phyloP scores from a whole-genome alignment of 257 asterid genomes.

The Avicennia marina region DNA sequence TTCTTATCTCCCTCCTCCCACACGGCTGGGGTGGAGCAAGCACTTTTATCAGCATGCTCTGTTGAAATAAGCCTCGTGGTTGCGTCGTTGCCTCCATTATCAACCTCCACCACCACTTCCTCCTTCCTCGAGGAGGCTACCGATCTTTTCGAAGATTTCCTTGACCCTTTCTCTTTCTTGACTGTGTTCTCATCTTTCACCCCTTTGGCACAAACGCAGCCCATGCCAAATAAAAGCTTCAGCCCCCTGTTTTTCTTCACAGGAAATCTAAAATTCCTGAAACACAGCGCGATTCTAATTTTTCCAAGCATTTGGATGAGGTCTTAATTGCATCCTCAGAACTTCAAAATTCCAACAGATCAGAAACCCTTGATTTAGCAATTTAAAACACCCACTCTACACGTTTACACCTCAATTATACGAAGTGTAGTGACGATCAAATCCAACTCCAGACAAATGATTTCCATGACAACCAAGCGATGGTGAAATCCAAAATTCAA shows the following conservation, averaged over 20 bases:
- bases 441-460: too few species aligned
- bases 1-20: constrained; percentile 46
- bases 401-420: constrained; percentile 2
- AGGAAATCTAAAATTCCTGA: constrained; percentile 39
- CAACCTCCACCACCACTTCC: constrained; percentile 47
- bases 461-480: too few species aligned
- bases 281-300: constrained; percentile 32
- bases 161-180: constrained; percentile 42
- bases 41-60: constrained; percentile 54
- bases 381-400: background rate
- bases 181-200: constrained; percentile 35
- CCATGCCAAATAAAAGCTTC: constrained; percentile 45
- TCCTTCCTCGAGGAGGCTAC: constrained; percentile 47
- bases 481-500: too few species aligned
- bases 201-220: constrained; percentile 83
- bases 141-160: constrained; percentile 47
- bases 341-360: constrained; percentile 17
- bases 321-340: constrained; percentile 37
- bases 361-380: constrained; percentile 9
- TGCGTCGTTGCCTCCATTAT: constrained; percentile 58
- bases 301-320: constrained; percentile 37
- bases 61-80: constrained; percentile 50
- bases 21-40: constrained; percentile 51
- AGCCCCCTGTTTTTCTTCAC: constrained; percentile 44
- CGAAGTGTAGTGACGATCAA: too few species aligned